These are phyloP conservation scores for Aspergillus nomiae DNA, from an alignment of 2,329 filamentous ascomycete genomes.

Conservation along the genomic window DNA sequence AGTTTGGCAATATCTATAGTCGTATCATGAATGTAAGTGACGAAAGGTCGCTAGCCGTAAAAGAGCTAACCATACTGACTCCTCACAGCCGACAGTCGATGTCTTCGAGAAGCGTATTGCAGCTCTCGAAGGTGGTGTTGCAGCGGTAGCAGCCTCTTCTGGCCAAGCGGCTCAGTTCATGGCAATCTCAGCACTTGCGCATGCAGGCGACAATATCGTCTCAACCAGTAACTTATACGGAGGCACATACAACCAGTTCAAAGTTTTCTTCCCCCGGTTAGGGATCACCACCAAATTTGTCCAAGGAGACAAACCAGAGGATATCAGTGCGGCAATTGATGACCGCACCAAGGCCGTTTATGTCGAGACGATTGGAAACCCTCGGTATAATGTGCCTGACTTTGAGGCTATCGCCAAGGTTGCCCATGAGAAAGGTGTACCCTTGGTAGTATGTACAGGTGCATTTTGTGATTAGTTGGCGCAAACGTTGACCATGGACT, in stretches of 20 bases:
- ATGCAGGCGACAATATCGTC: slow-evolving; percentile 89
- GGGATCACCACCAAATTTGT: slow-evolving; percentile 89
- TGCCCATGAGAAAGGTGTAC: slow-evolving; percentile 70
- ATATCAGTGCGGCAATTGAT: slow-evolving; percentile 81
- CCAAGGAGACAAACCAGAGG: slow-evolving; percentile 74
- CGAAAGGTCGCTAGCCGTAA: neutral
- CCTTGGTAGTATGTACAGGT: slow-evolving; percentile 56
- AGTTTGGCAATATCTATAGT: slow-evolving; percentile 97
- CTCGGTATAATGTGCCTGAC: slow-evolving; percentile 88
- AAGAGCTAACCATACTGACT: neutral
- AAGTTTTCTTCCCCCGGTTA: slow-evolving; percentile 83
- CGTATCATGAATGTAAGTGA: slow-evolving; percentile 83
- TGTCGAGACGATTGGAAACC: slow-evolving; percentile 91
- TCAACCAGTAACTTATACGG: slow-evolving; percentile 90
- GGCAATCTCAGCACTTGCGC: slow-evolving; percentile 78
- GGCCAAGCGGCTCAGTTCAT: slow-evolving; percentile 94
- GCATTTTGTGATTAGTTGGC: too few species aligned
- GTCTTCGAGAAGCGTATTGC: slow-evolving; percentile 96
- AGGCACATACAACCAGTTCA: slow-evolving; percentile 96
- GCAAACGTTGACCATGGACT: neutral
- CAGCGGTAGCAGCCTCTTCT: slow-evolving; percentile 79
- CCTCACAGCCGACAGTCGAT: slow-evolving; percentile 76
- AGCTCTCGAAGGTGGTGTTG: slow-evolving; percentile 90
- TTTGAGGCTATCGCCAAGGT: slow-evolving; percentile 82
- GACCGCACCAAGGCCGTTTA: slow-evolving; percentile 92